Evolutionary conservation across 1,284 basidiomycete genomes (phyloP), one percentile per base, ranked within the genome.

Genomic region (Ganoderma sinense): DNA sequence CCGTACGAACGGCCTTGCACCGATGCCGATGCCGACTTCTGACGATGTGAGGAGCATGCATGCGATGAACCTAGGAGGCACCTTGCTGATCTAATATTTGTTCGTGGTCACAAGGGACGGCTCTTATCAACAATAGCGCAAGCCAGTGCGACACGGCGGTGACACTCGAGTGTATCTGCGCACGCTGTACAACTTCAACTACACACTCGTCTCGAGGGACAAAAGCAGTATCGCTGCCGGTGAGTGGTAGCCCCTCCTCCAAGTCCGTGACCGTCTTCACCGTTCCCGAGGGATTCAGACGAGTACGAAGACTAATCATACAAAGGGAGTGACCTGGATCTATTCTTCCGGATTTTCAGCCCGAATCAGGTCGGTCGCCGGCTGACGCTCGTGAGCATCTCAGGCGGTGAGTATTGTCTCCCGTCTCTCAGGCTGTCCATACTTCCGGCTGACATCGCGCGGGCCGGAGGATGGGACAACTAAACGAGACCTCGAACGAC

Each of bases 151-250:
- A 77, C 10, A 76, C 73, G 1, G 81, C 78, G 3, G 83, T 89
- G 61, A 89, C 88, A 0, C 87, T 87, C 18, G 78, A 84, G 2
- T 91, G 88, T n/a, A n/a, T 75, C 77, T 91, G 65, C 78, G 84
- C 62, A 81, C 82, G 6, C 74, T 90, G 60, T 91, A 90, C 77
- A 86, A 86, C 26, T 80, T 81, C n/a, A 72, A 71, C 18, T 89
- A 89, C 73, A 79, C 81, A 0, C 86, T 87, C 10, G 71, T 77
- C 13, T 80, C 85, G 2, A 80, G 84, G 0, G 75, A 74, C 36
- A 80, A 76, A 61, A 90, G 88, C 76, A 83, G 80, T 36, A 80
- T 90, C 51, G 89, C 86, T 64, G 82, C 89, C 59, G 84, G 85
- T 56, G 10, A 43, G 68, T 53, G 18, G 4, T 18, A 6, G n/a